Evolutionary conservation across 495 filamentous ascomycete species (phyloP).

Genomic region (Aspergillus steynii): DNA sequence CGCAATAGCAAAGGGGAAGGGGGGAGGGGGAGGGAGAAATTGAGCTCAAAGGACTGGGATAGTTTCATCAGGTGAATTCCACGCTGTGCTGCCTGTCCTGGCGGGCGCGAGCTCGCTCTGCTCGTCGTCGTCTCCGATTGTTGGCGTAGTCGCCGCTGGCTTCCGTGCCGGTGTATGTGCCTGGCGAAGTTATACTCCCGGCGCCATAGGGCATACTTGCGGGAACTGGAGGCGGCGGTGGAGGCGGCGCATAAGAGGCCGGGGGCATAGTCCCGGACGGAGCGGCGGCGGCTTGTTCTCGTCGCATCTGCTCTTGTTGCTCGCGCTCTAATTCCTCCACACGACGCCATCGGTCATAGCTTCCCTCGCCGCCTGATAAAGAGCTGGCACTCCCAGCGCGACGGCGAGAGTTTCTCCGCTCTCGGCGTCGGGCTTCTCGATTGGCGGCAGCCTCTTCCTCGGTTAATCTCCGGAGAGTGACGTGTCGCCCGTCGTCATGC

Average conservation of each 20-base stretch:
- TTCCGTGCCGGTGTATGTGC: constrained; percentile 52
- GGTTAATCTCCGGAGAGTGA: constrained; percentile 77
- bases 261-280: constrained; percentile 33
- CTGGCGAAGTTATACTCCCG: constrained; percentile 48
- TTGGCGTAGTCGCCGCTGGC: constrained; percentile 55
- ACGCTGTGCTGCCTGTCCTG: constrained; percentile 49
- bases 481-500: constrained; percentile 75
- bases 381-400: constrained; percentile 47
- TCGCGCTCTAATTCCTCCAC: constrained; percentile 52
- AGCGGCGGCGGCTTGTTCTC: constrained; percentile 36
- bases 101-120: constrained; percentile 50
- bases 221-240: constrained; percentile 39
- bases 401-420: constrained; percentile 42
- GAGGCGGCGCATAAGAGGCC: constrained; percentile 33
- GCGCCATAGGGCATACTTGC: constrained; percentile 41
- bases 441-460: constrained; percentile 75
- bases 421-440: constrained; percentile 54
- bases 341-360: constrained; percentile 51
- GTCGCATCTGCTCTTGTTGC: constrained; percentile 50
- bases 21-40: not conserved
- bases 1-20: not conserved
- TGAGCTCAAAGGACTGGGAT: not conserved
- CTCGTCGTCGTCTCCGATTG: constrained; percentile 52
- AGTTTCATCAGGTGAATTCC: constrained; percentile 41
- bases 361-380: constrained; percentile 44